Base-by-base conservation (phyloP, 2,329 filamentous ascomycete species). In the Fusarium sp. region DNA sequence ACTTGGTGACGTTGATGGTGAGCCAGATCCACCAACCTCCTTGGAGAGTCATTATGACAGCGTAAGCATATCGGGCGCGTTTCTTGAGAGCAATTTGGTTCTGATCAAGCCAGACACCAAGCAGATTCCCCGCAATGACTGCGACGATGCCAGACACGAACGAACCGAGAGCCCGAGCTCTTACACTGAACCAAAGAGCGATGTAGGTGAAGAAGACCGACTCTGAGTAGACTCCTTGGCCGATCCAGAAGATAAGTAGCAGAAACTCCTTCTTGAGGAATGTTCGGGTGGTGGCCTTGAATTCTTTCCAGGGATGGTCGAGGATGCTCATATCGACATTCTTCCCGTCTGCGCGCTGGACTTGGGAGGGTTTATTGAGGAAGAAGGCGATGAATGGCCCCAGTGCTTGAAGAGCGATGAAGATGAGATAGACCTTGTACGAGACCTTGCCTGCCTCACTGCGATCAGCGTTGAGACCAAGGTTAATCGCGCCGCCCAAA, bases 21-120 rank as follows among this genome's bases (percentile, higher is more conserved):
- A 87, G 86, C 91, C 91, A 93, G 7, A 90, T 82, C 91, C 91
- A 93, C 87, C 90, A 92, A 1, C 83, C 90, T 2, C 91, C 91
- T 75, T 92, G 90, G 1, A 91, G 75, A 0, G 85, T 80, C 54
- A 86, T 83, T 51, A 90, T 85, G 12, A 82, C 68, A 31, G 78
- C 81, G 68, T 91, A 92, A 0, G 87, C 83, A 50, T 80, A 84
- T 3, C 90, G 84, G 6, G 86, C 85, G 4, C 90, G 85, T 1
- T 81, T 80, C 62, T 86, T 87, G 9, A 91, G 81, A 1, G 87
- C 79, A 13, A 91, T 78, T 0, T 82, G 81, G 6, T 83, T 85
- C 33, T 83, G 84, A 65, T 92, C 91, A 2, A 92, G 83, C 77
- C 86, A 92, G 0, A 85, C 80, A 1, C 91, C 91, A 0, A 93